These are phyloP conservation scores for Candida golubevii DNA, from an alignment of 805 yeast species.

Conservation along the genomic window DNA sequence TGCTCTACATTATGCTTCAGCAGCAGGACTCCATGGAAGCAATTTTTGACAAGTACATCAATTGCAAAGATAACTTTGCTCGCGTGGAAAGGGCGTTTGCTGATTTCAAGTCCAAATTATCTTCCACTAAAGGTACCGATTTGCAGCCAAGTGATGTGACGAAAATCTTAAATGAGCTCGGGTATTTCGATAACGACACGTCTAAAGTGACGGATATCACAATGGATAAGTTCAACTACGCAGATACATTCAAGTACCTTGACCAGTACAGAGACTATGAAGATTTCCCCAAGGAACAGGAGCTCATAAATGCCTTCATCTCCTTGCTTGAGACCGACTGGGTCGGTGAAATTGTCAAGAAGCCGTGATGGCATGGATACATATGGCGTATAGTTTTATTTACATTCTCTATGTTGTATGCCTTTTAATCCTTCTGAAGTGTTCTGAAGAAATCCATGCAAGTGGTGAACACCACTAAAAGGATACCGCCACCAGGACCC, in stretches of 20 bases:
- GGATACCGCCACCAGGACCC: conserved; percentile 99
- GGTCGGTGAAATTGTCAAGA: background rate
- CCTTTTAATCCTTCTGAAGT: conserved; percentile 23
- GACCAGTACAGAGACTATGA: conserved; percentile 4
- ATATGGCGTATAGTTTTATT: background rate
- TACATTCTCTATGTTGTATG: too few relatives aligned
- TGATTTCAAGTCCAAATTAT: conserved; percentile 16
- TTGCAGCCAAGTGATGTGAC: conserved; percentile 11
- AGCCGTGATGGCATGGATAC: background rate
- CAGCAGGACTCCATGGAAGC: conserved; percentile 20
- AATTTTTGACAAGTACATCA: conserved; percentile 15
- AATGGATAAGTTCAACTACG: conserved; percentile 13
- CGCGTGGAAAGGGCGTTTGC: conserved; percentile 13
- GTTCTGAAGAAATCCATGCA: conserved; percentile 90
- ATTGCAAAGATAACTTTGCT: conserved; percentile 10
- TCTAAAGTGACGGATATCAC: conserved; percentile 5
- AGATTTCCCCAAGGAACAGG: conserved; percentile 8
- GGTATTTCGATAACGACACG: conserved; percentile 7
- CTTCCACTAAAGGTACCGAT: conserved; percentile 16
- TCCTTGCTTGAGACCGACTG: conserved; percentile 8
- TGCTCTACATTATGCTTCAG: conserved; percentile 26
- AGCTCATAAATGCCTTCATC: conserved; percentile 6
- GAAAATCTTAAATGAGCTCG: conserved; percentile 8
- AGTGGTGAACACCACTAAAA: conserved; percentile 92
- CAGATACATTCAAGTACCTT: conserved; percentile 20